Evolutionary conservation across 345 rosid species (phyloP).

Genomic region (Limnanthes douglasii): DNA sequence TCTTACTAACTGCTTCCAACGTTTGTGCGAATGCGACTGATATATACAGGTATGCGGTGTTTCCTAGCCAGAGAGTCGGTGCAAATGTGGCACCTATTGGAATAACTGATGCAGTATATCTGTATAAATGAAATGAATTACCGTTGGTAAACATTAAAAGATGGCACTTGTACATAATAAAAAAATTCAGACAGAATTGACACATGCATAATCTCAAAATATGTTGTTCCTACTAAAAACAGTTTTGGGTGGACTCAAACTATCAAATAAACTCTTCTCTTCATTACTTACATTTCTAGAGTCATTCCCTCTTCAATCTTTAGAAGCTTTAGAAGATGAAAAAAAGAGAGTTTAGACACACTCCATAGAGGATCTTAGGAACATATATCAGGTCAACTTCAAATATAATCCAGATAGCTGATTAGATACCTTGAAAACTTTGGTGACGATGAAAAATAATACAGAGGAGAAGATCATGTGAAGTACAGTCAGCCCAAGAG

Average conservation of each 20-base stretch:
- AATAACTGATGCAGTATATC: constrained; percentile 69
- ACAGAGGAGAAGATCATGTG: constrained; percentile 91
- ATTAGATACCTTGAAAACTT: constrained; percentile 57
- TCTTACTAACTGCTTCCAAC: constrained; percentile 93
- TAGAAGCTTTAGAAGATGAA: constrained; percentile 60
- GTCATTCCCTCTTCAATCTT: constrained; percentile 98
- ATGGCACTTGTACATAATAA: too few species aligned
- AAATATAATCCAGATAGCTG: too few species aligned
- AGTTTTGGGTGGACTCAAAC: too few species aligned
- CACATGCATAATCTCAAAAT: constrained; percentile 6
- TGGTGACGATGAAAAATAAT: constrained; percentile 69
- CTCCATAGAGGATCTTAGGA: neutral
- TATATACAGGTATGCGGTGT: constrained; percentile 91
- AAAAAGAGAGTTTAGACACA: constrained; percentile 5
- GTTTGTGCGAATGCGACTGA: constrained; percentile 97
- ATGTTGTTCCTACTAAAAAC: too few species aligned
- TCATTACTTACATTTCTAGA: constrained; percentile 58
- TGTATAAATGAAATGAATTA: constrained; percentile 18
- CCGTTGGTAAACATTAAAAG: too few species aligned
- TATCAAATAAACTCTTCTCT: too few species aligned
- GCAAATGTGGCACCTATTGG: constrained; percentile 98
- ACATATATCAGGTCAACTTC: constrained; percentile 1
- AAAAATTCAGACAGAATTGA: neutral
- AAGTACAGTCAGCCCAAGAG: constrained; percentile 90
- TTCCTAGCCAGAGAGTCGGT: constrained; percentile 97